Evolutionary conservation across 257 asterid species (phyloP).

Genomic region (Verbascum thapsus): DNA sequence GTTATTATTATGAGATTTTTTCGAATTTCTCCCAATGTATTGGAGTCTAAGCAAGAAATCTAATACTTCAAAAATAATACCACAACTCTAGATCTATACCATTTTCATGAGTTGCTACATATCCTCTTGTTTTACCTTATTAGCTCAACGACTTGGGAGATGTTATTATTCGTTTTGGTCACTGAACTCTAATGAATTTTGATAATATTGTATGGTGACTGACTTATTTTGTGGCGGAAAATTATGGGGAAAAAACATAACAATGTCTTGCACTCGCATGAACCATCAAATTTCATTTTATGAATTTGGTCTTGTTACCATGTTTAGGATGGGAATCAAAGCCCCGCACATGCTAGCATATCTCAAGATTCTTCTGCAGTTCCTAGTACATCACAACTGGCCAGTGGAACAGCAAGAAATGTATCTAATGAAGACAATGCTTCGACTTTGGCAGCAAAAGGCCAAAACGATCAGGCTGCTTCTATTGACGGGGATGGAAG

Average conservation of each 20-base stretch:
- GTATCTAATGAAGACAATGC: constrained; percentile 38
- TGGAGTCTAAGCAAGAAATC: neutral
- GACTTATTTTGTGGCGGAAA: neutral
- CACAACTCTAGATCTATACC: neutral
- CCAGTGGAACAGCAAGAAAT: constrained; percentile 37
- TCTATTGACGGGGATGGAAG: constrained; percentile 51
- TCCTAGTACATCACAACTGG: constrained; percentile 43
- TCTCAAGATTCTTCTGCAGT: constrained; percentile 43
- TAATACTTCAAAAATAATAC: neutral
- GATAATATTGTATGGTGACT: neutral
- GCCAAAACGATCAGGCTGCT: constrained; percentile 48
- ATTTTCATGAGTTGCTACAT: neutral
- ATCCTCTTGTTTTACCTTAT: neutral
- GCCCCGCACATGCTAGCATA: constrained; percentile 40
- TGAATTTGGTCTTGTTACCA: constrained; percentile 27
- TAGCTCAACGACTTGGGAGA: neutral
- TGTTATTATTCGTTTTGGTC: neutral
- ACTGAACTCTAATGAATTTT: neutral
- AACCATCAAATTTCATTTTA: constrained; percentile 5
- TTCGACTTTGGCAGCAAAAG: constrained; percentile 38
- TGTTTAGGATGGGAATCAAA: constrained; percentile 58
- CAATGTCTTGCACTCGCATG: neutral
- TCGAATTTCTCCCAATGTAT: neutral
- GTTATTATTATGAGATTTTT: neutral
- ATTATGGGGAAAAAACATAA: neutral